phyloP scores from a whole-genome alignment of 345 rosid species.

The Aquilaria malaccensis region DNA sequence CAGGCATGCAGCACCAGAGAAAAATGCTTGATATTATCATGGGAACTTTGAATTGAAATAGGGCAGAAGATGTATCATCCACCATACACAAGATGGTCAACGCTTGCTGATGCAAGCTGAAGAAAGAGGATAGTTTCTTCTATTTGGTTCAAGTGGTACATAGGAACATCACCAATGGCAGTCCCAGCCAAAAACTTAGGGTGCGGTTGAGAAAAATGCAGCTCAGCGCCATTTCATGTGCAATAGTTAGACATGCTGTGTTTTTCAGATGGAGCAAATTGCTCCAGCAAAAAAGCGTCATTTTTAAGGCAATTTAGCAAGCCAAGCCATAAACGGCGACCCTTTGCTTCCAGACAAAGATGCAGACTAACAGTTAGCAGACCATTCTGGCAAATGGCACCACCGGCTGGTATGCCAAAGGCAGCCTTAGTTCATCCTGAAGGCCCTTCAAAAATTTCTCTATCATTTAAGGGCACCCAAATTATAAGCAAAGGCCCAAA shows the following conservation, averaged over 20 bases:
- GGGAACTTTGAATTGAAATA: slow-evolving; percentile 36
- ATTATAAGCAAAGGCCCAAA: slow-evolving; percentile 61
- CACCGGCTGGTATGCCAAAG: too few relatives aligned
- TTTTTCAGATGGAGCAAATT: too few relatives aligned
- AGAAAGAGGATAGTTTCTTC: slow-evolving; percentile 97
- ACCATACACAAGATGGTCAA: slow-evolving; percentile 69
- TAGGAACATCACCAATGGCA: slow-evolving; percentile 79
- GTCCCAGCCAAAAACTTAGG: slow-evolving; percentile 72
- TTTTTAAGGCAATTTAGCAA: too few relatives aligned
- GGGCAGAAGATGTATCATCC: slow-evolving; percentile 97
- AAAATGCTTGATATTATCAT: slow-evolving; percentile 34
- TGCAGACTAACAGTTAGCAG: too few relatives aligned
- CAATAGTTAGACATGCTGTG: too few relatives aligned
- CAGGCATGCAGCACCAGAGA: slow-evolving; percentile 45
- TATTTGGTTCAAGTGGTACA: slow-evolving; percentile 57
- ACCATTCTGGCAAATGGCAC: too few relatives aligned
- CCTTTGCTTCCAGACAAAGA: too few relatives aligned
- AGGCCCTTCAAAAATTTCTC: slow-evolving; percentile 74
- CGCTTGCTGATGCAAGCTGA: slow-evolving; percentile 79
- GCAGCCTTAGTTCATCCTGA: slow-evolving; percentile 26
- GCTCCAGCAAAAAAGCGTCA: too few relatives aligned
- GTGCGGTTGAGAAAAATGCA: too few relatives aligned
- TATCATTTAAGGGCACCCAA: slow-evolving; percentile 73
- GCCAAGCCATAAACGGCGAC: too few relatives aligned
- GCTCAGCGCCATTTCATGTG: too few relatives aligned